These are phyloP conservation scores for Saccharomyces hybrid DNA, from an alignment of 1,139 yeast species.

Conservation along the genomic window DNA sequence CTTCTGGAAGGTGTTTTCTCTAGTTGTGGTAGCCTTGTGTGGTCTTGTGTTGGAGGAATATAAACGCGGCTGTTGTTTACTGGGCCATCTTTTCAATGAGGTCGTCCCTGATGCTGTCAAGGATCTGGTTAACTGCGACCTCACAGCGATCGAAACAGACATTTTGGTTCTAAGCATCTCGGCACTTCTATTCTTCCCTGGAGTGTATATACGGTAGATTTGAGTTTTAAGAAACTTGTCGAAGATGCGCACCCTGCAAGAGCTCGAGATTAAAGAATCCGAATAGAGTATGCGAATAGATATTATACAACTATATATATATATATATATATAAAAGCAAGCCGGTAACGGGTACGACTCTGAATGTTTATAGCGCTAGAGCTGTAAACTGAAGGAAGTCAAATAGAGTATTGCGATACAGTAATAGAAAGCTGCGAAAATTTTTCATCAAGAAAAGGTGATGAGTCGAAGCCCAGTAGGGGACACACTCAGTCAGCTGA, in stretches of 20 bases:
- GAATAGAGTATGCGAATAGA: neutral
- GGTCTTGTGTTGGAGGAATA: constrained; percentile 15
- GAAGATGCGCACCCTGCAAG: neutral
- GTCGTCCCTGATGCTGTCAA: neutral
- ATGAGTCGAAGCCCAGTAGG: neutral
- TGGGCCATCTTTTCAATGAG: neutral
- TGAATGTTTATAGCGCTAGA: neutral
- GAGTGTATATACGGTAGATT: neutral
- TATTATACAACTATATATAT: neutral
- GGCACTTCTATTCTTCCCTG: neutral
- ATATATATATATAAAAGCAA: neutral
- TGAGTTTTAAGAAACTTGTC: neutral
- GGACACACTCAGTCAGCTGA: neutral
- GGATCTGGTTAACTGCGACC: neutral
- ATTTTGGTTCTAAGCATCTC: neutral
- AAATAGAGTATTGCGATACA: neutral
- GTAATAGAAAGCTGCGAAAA: neutral
- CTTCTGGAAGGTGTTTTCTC: constrained; percentile 14
- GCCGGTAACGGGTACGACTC: neutral
- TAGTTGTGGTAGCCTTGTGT: constrained; percentile 14
- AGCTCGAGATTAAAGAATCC: too few relatives aligned
- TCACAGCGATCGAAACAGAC: neutral
- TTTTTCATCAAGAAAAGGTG: neutral
- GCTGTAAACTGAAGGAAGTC: neutral
- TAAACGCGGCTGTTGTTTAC: constrained; percentile 3